These are phyloP conservation scores for Rhododendron simsii DNA, from an alignment of 148 eudicot species.

Conservation along the genomic window DNA sequence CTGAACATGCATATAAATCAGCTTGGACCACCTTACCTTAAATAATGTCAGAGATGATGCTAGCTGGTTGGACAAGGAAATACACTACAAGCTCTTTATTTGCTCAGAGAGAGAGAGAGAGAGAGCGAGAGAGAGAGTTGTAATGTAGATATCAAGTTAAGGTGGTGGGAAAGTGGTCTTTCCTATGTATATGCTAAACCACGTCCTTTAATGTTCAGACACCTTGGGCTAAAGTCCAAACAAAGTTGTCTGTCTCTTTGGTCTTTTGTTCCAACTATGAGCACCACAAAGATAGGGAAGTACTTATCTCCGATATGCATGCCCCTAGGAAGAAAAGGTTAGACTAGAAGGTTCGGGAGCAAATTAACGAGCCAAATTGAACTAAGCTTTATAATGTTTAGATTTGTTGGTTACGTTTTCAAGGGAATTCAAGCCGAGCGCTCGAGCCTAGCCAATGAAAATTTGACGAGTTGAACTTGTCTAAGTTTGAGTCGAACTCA, in stretches of 20 bases:
- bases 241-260: not conserved
- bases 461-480: too few relatives aligned
- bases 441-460: too few relatives aligned
- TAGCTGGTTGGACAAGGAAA: not conserved
- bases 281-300: not conserved
- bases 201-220: not conserved
- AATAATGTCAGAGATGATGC: slow-evolving; percentile 10
- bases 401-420: too few relatives aligned
- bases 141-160: not conserved
- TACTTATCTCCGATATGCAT: not conserved
- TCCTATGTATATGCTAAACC: not conserved
- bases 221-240: too few relatives aligned
- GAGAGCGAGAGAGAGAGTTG: not conserved
- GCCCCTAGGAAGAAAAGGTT: not conserved
- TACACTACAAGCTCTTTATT: not conserved
- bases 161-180: not conserved
- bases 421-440: too few relatives aligned
- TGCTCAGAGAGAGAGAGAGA: not conserved
- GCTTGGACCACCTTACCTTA: not conserved
- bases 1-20: not conserved
- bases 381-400: not conserved
- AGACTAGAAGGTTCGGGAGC: not conserved
- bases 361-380: not conserved
- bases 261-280: not conserved
- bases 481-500: too few relatives aligned